phyloP scores from a whole-genome alignment of 495 filamentous ascomycete genomes.

The Lasiosphaeris hirsuta region DNA sequence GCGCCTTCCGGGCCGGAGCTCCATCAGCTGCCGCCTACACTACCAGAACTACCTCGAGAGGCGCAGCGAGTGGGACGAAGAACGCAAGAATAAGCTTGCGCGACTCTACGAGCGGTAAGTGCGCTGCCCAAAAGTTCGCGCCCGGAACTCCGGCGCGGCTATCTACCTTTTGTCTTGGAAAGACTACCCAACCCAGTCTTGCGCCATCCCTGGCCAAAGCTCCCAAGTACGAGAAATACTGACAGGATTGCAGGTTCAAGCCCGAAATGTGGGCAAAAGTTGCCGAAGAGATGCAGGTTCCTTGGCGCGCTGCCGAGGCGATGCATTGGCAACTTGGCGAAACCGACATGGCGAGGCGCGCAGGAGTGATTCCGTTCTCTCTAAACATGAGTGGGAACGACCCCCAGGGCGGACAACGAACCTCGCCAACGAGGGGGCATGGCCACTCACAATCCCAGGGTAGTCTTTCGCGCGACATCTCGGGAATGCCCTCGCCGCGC shows the following conservation, averaged over 20 bases:
- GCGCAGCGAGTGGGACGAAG: slow-evolving; percentile 90
- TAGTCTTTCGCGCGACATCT: slow-evolving; percentile 37
- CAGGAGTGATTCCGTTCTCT: slow-evolving; percentile 78
- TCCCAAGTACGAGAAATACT: slow-evolving; percentile 9
- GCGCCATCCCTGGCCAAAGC: too few species aligned
- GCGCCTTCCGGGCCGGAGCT: slow-evolving; percentile 80
- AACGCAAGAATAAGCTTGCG: slow-evolving; percentile 94
- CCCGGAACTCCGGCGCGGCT: too few species aligned
- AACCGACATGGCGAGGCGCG: slow-evolving; percentile 83
- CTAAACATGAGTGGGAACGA: slow-evolving; percentile 61
- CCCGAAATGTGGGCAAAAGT: slow-evolving; percentile 95
- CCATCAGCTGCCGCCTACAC: slow-evolving; percentile 89
- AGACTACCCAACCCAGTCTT: too few species aligned
- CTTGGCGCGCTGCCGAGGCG: slow-evolving; percentile 91
- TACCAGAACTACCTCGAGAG: slow-evolving; percentile 98
- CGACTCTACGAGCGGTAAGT: slow-evolving; percentile 90
- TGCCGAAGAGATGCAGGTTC: slow-evolving; percentile 90
- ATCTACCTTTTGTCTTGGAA: neutral
- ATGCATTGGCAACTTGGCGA: slow-evolving; percentile 99
- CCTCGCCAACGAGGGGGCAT: slow-evolving; percentile 36
- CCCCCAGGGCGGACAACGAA: slow-evolving; percentile 38
- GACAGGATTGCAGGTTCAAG: slow-evolving; percentile 68
- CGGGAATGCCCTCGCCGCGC: slow-evolving; percentile 32
- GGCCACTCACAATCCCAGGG: slow-evolving; percentile 48
- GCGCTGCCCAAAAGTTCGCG: too few species aligned